Evolutionary conservation across 148 eudicot genomes (phyloP).

Genomic region (Arctostaphylos glauca): DNA sequence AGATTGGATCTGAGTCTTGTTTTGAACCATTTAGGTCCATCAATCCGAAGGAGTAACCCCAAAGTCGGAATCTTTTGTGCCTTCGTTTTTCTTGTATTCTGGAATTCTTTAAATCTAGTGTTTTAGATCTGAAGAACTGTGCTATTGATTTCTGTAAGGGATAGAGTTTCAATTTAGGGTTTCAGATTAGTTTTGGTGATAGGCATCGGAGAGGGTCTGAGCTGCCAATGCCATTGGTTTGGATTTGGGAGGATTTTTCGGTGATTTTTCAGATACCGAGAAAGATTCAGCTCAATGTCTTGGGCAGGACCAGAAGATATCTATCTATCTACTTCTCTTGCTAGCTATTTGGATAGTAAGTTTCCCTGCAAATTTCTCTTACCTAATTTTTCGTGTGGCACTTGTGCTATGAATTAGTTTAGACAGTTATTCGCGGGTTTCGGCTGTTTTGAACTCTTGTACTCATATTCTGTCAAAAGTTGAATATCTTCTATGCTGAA

Average conservation of each 20-base stretch:
- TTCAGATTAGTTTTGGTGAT: conserved; percentile 1
- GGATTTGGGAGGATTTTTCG: conserved; percentile 33
- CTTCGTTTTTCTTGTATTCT: background rate
- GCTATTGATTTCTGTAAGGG: background rate
- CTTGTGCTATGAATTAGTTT: background rate
- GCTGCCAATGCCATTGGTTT: conserved; percentile 44
- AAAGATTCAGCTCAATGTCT: conserved; percentile 53
- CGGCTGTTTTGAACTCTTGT: background rate
- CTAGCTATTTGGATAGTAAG: conserved; percentile 92
- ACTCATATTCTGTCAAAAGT: background rate
- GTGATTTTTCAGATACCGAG: conserved; percentile 41
- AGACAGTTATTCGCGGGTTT: background rate
- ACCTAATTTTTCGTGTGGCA: background rate
- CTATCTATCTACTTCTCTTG: conserved; percentile 86
- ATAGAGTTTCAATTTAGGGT: background rate
- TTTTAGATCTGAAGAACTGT: background rate
- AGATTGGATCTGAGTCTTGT: conserved; percentile 18
- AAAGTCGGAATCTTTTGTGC: background rate
- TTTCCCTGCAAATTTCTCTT: conserved; percentile 3
- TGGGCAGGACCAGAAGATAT: conserved; percentile 92
- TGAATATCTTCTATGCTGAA: background rate
- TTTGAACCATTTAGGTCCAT: background rate
- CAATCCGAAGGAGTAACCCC: conserved; percentile 1
- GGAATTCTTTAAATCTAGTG: background rate
- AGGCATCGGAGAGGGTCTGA: conserved; percentile 12